These are phyloP conservation scores for Chlamydomonas sp. DNA, from an alignment of 139 green algal genomes.

Conservation along the genomic window DNA sequence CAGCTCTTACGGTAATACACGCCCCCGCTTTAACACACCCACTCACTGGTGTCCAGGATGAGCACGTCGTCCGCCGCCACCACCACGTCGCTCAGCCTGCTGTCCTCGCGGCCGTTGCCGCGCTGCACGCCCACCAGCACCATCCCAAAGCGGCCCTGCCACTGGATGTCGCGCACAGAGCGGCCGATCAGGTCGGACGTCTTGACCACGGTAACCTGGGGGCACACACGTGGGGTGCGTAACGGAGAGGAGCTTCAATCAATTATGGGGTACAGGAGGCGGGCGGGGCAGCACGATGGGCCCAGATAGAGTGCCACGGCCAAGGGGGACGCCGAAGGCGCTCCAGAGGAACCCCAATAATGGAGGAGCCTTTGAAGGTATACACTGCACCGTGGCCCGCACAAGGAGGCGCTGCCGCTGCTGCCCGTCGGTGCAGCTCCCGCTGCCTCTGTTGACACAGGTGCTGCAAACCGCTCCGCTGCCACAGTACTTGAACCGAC, in stretches of 20 bases:
- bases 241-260: too few relatives aligned
- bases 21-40: background rate
- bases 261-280: too few relatives aligned
- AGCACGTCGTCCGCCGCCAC: background rate
- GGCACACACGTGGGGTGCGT: background rate
- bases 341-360: too few relatives aligned
- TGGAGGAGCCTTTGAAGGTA: too few relatives aligned
- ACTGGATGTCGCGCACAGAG: background rate
- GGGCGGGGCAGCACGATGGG: too few relatives aligned
- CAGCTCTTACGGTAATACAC: too few relatives aligned
- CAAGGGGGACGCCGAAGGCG: too few relatives aligned
- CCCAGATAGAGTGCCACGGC: too few relatives aligned
- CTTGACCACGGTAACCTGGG: background rate
- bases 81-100: background rate
- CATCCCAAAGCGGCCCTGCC: slow-evolving; percentile 7
- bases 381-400: too few relatives aligned
- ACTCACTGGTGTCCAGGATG: slow-evolving; percentile 10
- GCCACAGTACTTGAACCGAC: background rate
- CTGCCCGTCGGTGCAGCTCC: too few relatives aligned
- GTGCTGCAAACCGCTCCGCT: background rate
- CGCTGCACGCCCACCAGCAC: slow-evolving; percentile 10
- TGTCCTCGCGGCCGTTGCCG: slow-evolving; percentile 6
- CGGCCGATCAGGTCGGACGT: background rate
- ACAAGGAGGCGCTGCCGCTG: too few relatives aligned
- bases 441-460: too few relatives aligned